A percentile compares a stretch with the other conserved stretches of the same genome.
Conservation (phyloP, 225 moss, liverwort and hornwort species). For the Anthoceros angustus region DNA sequence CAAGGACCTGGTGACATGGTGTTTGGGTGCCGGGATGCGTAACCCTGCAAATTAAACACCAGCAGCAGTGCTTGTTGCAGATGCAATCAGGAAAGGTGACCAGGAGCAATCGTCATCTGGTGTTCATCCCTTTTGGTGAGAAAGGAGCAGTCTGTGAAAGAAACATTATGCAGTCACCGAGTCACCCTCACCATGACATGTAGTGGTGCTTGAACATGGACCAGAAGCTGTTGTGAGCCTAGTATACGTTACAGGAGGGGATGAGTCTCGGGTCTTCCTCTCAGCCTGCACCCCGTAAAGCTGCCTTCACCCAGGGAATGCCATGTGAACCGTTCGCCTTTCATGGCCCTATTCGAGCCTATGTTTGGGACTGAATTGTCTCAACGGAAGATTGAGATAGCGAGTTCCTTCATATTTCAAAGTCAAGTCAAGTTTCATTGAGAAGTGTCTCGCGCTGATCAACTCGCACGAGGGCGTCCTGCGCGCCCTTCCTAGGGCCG, state of each 20-base stretch:
- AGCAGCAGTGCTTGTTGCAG: slow-evolving; percentile 15
- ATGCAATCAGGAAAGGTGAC: background rate
- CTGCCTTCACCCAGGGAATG: no score
- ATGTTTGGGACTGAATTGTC: no score
- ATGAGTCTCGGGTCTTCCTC: slow-evolving; percentile 2
- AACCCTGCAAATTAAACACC: slow-evolving; percentile 9
- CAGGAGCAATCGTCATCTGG: background rate
- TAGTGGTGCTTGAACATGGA: slow-evolving; percentile 5
- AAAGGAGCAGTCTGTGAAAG: slow-evolving; percentile 24
- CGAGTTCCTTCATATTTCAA: no score
- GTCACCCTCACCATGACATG: slow-evolving; percentile 56
- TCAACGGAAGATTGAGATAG: no score
- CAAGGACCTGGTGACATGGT: slow-evolving; percentile 5
- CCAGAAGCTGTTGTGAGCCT: slow-evolving; percentile 33
- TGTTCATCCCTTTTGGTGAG: slow-evolving; percentile 50
- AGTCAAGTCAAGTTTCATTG: no score
- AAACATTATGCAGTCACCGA: slow-evolving; percentile 47
- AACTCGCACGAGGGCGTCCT: no score
- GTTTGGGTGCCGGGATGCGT: slow-evolving; percentile 12
- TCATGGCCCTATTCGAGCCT: no score
- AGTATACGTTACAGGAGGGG: slow-evolving; percentile 63
- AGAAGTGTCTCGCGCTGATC: no score
- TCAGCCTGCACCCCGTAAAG: no score
- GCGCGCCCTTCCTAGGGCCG: no score
- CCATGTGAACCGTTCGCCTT: no score